Evolutionary conservation across 2,329 filamentous ascomycete genomes (phyloP), one percentile per base, ranked within the genome.

Genomic region (Ophiostoma quercus): DNA sequence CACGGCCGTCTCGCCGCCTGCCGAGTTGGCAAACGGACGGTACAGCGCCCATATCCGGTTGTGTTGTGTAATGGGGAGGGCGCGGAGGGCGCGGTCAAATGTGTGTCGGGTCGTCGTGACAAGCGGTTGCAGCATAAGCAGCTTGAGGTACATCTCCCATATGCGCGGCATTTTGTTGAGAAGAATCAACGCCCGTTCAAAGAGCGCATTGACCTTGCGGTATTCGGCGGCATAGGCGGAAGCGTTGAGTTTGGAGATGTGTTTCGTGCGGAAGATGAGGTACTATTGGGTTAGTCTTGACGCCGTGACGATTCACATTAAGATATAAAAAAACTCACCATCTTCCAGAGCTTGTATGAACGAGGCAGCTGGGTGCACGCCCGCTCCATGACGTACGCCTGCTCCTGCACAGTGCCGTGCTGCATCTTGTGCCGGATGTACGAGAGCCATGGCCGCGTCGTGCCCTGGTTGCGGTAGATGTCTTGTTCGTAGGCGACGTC

Each of bases 131-230:
- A 91, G 88, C 77, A 94, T 88, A 71, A 99, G 84, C 77, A 99
- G 98, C 67, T 86, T 86, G 72, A 99, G 88, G 78, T 97, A 99
- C 88, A 98, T 92, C 78, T 97, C 94, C 96, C 95, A 99, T 77
- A 99, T 95, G 74, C 88, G 87, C 32, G 96, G 95, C 95, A 99
- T 99, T 82, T 99, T 99, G 82, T 99, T 97, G 72, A 99, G 86
- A 57, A 99, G 84, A 71, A 97, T 92, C 68, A 99, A 82, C 3
- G 95, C 94, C 75, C 92, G 87, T 81, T 99, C 95, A 78, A 97
- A 99, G 57, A 98, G 87, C 69, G 92, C 86, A 78, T 99, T 99
- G 78, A 98, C 93, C 80, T 98, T 99, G 77, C 89, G 86, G 80
- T 90, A 98, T 77, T 99, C 94, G 71, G 86, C 82, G 68, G 88